phyloP scores from a whole-genome alignment of 1,139 yeast genomes.

The Blastobotrys apis region DNA sequence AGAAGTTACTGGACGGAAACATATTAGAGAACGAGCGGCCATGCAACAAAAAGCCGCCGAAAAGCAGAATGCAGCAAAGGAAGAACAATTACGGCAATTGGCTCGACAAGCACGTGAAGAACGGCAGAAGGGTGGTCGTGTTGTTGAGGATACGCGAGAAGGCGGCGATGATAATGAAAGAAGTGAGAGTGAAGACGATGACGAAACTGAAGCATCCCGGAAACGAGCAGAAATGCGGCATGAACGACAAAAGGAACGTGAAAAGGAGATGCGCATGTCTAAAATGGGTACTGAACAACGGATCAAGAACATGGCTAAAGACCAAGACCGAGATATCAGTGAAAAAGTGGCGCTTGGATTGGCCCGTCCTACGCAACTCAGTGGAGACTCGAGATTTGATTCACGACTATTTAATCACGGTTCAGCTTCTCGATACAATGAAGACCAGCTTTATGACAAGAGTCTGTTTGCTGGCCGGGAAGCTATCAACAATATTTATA shows the following conservation, averaged over 20 bases:
- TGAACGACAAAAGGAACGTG: slow-evolving; percentile 45
- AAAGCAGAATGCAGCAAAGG: slow-evolving; percentile 55
- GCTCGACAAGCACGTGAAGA: slow-evolving; percentile 55
- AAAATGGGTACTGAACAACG: slow-evolving; percentile 46
- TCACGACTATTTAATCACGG: slow-evolving; percentile 48
- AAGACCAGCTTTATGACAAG: slow-evolving; percentile 51
- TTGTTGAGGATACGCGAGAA: not conserved
- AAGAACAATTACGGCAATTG: slow-evolving; percentile 51
- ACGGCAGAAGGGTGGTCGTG: slow-evolving; percentile 22
- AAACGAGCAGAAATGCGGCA: slow-evolving; percentile 42
- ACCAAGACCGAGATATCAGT: slow-evolving; percentile 49
- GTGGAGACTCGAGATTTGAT: slow-evolving; percentile 48
- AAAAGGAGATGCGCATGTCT: slow-evolving; percentile 43
- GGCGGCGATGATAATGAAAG: slow-evolving; percentile 9
- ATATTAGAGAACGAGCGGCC: slow-evolving; percentile 57
- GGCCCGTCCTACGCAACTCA: slow-evolving; percentile 39
- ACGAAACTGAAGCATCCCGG: slow-evolving; percentile 29
- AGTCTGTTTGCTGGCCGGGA: slow-evolving; percentile 53
- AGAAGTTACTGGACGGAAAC: slow-evolving; percentile 68
- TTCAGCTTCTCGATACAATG: slow-evolving; percentile 37
- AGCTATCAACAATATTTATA: slow-evolving; percentile 48
- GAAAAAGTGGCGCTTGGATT: slow-evolving; percentile 53
- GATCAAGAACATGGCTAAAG: slow-evolving; percentile 42
- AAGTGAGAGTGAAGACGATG: slow-evolving; percentile 6
- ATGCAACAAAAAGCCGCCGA: slow-evolving; percentile 52